Percentiles rank a stretch among this genome's conserved stretches.
These are phyloP conservation scores for Trebouxia gelatinosa DNA, from an alignment of 163 green algal species.

Conservation along the genomic window DNA sequence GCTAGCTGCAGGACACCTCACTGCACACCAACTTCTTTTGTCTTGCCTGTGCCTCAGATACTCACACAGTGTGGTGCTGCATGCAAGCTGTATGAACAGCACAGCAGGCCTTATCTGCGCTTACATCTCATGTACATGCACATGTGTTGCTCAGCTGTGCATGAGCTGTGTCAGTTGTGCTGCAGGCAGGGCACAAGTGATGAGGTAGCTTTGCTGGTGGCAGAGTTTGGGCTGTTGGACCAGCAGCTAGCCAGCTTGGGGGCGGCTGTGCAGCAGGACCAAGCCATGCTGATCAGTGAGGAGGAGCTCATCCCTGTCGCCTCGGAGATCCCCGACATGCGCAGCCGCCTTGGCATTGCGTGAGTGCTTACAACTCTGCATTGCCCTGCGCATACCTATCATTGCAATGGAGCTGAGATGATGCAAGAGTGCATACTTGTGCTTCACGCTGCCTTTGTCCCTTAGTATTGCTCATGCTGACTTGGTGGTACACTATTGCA, in stretches of 20 bases:
- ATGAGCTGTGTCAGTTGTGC: neutral
- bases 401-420: too few relatives aligned
- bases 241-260: slow-evolving; percentile 58
- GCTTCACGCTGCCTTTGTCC: too few relatives aligned
- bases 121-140: too few relatives aligned
- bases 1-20: too few relatives aligned
- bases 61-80: too few relatives aligned
- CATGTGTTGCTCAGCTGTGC: neutral
- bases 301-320: slow-evolving; percentile 76
- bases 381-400: too few relatives aligned
- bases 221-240: slow-evolving; percentile 87
- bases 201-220: slow-evolving; percentile 79
- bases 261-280: slow-evolving; percentile 34
- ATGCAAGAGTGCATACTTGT: too few relatives aligned
- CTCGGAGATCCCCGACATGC: slow-evolving; percentile 85
- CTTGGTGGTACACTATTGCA: too few relatives aligned
- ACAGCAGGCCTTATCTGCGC: too few relatives aligned
- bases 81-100: too few relatives aligned
- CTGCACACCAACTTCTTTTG: too few relatives aligned
- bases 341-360: slow-evolving; percentile 75
- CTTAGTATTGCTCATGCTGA: too few relatives aligned
- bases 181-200: slow-evolving; percentile 40
- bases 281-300: slow-evolving; percentile 58
- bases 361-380: slow-evolving; percentile 32
- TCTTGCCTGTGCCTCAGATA: neutral